phyloP scores from a whole-genome alignment of 306 rosid genomes.

The Bauhinia variegata region DNA sequence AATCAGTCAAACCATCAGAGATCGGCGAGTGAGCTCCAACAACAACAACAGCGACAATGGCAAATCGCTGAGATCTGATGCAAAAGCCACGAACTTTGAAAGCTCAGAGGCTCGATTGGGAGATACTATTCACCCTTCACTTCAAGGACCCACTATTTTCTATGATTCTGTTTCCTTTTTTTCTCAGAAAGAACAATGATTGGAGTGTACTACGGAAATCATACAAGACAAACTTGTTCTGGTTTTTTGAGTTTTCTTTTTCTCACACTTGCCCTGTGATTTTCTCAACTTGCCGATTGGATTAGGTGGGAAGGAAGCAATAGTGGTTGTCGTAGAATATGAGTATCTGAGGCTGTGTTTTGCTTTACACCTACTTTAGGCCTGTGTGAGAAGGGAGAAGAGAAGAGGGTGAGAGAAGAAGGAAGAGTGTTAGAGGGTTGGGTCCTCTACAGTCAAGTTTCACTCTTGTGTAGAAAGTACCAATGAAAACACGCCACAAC shows the following conservation, averaged over 20 bases:
- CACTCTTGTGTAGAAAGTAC: constrained; percentile 30
- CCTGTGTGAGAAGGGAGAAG: not conserved
- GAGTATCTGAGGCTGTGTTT: constrained; percentile 37
- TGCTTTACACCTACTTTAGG: constrained; percentile 78
- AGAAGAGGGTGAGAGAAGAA: constrained; percentile 26
- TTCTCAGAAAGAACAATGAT: not conserved
- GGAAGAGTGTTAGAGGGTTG: constrained; percentile 15
- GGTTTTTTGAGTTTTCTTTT: constrained; percentile 4
- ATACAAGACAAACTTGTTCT: constrained; percentile 10
- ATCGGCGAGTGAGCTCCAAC: constrained; percentile 41
- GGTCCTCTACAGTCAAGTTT: constrained; percentile 57
- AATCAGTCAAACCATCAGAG: constrained; percentile 45
- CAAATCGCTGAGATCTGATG: constrained; percentile 54
- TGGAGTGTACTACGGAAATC: not conserved
- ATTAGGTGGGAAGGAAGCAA: constrained; percentile 60
- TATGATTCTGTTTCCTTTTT: not conserved
- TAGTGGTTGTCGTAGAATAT: constrained; percentile 55
- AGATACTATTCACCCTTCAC: constrained; percentile 26
- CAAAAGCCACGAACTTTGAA: constrained; percentile 24
- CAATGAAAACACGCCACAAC: constrained; percentile 47
- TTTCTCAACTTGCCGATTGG: constrained; percentile 41
- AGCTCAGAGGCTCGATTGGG: constrained; percentile 11
- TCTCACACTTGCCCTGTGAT: constrained; percentile 26
- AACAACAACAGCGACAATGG: constrained; percentile 23
- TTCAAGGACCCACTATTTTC: constrained; percentile 29